These are phyloP conservation scores for Brassica carinata DNA, from an alignment of 345 rosid genomes.

Conservation along the genomic window DNA sequence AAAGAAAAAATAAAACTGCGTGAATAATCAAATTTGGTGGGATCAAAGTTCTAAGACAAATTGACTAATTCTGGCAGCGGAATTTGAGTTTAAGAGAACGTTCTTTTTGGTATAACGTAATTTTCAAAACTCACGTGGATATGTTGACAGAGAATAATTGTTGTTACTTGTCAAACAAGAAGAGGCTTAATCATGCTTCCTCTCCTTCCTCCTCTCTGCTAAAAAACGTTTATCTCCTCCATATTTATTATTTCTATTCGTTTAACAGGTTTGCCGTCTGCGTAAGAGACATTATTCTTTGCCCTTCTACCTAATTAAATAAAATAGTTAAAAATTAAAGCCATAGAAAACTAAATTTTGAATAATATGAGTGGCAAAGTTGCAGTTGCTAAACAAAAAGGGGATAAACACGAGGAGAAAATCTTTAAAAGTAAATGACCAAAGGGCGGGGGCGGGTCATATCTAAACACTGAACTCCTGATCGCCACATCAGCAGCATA, in stretches of 20 bases:
- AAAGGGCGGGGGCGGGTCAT: neutral
- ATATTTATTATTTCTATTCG: neutral
- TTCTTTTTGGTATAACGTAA: neutral
- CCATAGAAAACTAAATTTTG: neutral
- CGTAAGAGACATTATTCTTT: neutral
- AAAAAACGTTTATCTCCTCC: neutral
- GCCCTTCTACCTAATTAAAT: neutral
- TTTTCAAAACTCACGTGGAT: constrained; percentile 31
- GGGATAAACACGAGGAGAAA: constrained; percentile 16
- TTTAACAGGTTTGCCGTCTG: neutral
- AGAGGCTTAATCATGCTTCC: neutral
- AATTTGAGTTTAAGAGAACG: neutral
- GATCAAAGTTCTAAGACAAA: constrained; percentile 6
- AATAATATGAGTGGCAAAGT: neutral
- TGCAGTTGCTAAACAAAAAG: neutral
- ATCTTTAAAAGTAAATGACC: neutral
- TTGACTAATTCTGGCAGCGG: constrained; percentile 9
- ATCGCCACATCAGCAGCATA: constrained; percentile 5
- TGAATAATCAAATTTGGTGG: neutral
- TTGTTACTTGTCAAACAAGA: constrained; percentile 1
- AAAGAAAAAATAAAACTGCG: neutral
- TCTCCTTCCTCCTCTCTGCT: neutral
- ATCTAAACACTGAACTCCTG: neutral
- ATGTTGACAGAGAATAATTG: constrained; percentile 30
- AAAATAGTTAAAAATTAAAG: neutral